Evolutionary conservation across 2,329 filamentous ascomycete species (phyloP), one percentile per base, ranked within the genome.

Genomic region (Gaeumannomyces tritici): DNA sequence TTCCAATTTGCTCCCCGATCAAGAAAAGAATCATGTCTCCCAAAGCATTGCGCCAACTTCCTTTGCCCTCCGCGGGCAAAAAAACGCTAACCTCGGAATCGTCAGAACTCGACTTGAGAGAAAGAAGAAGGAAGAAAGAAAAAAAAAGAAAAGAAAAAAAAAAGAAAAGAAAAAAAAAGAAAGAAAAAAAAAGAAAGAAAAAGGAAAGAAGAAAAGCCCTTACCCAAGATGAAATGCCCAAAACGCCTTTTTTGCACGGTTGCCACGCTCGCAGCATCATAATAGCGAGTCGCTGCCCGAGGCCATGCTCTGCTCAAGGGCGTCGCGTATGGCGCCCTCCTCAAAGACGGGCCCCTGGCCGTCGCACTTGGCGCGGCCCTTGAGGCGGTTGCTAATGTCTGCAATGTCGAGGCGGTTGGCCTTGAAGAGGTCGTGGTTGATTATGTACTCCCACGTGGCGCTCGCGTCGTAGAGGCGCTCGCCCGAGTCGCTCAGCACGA

Each of bases 391-490:
- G 72, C 89, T 92, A 35, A 97, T 89, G 71, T 89, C 83, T 51
- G 82, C 88, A 15, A 97, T 86, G 73, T 98, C 90, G 29, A 97
- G 87, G 26, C 90, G 78, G 0, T 92, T 91, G 58, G 83, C 82
- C 72, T 87, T 85, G 72, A 89, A 96, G 11, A 92, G 76, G 8
- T 90, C 85, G 73, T 96, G 91, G 61, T 79, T 81, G 70, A 96
- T 89, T 64, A 98, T 95, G 62, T 92, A 79, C 69, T 97, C 93
- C 93, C 93, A 98, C 0, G 92, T 89, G 2, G 91, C 90, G 24
- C 87, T 87, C 0, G 89, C 88, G 51, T 88, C 89, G 8, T 95
- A 79, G 18, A 96, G 76, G 33, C 82, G 81, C 71, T 91, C 86
- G 5, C 89, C 89, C 1, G 79, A 77, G n/a, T 84, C 80, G 54